These are phyloP conservation scores for Agaricus blazei DNA, from an alignment of 768 basidiomycete genomes.

Conservation along the genomic window DNA sequence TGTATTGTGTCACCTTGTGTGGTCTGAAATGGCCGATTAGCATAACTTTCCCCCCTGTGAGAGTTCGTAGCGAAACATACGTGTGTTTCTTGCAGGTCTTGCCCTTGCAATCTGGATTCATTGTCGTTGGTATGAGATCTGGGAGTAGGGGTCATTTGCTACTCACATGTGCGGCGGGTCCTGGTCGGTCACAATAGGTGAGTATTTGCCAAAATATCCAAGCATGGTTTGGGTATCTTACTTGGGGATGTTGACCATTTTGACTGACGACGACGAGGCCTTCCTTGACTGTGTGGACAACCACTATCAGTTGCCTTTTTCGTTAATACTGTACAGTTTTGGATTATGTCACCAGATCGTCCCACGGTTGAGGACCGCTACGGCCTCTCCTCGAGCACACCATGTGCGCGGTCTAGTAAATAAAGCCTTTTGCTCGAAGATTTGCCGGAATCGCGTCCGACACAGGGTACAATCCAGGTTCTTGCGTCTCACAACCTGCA, in stretches of 20 bases:
- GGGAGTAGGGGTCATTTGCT: background rate
- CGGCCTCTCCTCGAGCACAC: background rate
- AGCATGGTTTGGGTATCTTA: slow-evolving; percentile 32
- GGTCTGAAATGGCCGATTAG: slow-evolving; percentile 46
- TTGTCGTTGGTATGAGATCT: background rate
- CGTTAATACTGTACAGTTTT: slow-evolving; percentile 30
- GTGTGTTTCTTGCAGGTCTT: slow-evolving; percentile 97
- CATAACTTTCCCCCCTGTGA: slow-evolving; percentile 12
- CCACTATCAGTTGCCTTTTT: slow-evolving; percentile 18
- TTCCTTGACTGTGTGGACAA: slow-evolving; percentile 24
- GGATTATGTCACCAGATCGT: slow-evolving; percentile 12
- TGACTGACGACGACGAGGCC: slow-evolving; percentile 30
- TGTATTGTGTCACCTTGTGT: slow-evolving; percentile 99
- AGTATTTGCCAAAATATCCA: slow-evolving; percentile 4
- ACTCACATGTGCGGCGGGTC: slow-evolving; percentile 96
- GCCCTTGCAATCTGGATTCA: slow-evolving; percentile 79
- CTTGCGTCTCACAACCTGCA: too few species aligned
- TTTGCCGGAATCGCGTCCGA: too few species aligned
- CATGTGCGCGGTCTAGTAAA: background rate
- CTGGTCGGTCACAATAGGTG: slow-evolving; percentile 25
- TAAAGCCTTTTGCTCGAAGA: too few species aligned
- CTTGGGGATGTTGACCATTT: slow-evolving; percentile 97
- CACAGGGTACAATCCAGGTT: too few species aligned
- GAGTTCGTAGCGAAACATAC: slow-evolving; percentile 41
- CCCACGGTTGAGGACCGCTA: background rate